Evolutionary conservation across 148 eudicot species (phyloP).

Genomic region (Beta vulgaris): DNA sequence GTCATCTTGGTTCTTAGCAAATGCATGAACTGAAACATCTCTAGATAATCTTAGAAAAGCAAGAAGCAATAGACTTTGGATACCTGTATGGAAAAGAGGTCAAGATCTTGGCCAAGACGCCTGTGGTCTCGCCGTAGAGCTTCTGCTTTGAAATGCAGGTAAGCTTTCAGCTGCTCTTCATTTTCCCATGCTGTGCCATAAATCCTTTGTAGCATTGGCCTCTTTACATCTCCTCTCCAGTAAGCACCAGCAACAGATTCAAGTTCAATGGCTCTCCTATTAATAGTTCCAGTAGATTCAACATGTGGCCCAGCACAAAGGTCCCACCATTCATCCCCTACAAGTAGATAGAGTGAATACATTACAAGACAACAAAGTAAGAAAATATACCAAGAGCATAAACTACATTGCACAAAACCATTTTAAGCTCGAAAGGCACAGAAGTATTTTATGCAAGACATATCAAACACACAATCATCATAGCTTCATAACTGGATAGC

Average conservation of each 20-base stretch:
- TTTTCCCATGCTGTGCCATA: constrained; percentile 99
- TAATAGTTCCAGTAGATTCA: constrained; percentile 88
- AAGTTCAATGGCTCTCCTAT: constrained; percentile 82
- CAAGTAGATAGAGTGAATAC: constrained; percentile 15
- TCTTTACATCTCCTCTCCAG: constrained; percentile 92
- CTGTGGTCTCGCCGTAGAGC: constrained; percentile 95
- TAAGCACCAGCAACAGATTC: constrained; percentile 99
- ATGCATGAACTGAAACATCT: not conserved
- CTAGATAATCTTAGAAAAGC: not conserved
- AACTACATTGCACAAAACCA: not conserved
- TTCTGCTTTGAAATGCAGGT: constrained; percentile 87
- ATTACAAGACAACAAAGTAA: not conserved
- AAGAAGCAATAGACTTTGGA: constrained; percentile 32
- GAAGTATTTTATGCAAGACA: not conserved
- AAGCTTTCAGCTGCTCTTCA: constrained; percentile 93
- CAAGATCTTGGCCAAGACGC: constrained; percentile 99
- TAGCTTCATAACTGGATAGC: not conserved
- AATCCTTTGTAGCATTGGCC: constrained; percentile 96
- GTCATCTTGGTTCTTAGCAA: too few relatives aligned
- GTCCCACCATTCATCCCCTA: constrained; percentile 99
- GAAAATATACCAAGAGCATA: not conserved
- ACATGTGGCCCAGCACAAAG: constrained; percentile 99
- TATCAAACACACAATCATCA: not conserved
- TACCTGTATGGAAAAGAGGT: constrained; percentile 96
- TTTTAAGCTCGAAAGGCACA: not conserved